Conservation (phyloP, 108 stramenopile genomes). For the Cyclotella cryptica region DNA sequence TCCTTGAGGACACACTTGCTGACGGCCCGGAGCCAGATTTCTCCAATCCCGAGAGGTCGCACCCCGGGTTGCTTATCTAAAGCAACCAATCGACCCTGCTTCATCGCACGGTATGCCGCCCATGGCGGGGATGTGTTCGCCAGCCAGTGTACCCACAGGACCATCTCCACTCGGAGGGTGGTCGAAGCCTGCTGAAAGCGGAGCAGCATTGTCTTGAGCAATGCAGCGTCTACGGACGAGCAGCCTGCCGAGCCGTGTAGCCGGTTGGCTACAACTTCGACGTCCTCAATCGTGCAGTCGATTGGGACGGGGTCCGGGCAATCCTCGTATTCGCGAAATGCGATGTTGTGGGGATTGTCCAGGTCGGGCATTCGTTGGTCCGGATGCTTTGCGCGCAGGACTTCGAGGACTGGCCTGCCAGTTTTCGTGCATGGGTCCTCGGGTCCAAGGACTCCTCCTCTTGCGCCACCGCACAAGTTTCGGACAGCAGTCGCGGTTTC, state of each 20-base stretch:
- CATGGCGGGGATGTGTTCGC: slow-evolving; percentile 19
- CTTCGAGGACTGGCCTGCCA: slow-evolving; percentile 27
- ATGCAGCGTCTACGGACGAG: not conserved
- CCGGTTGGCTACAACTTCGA: not conserved
- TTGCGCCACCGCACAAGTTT: slow-evolving; percentile 14
- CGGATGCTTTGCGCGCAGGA: no score
- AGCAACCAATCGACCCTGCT: no score
- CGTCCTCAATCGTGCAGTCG: no score
- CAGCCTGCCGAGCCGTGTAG: not conserved
- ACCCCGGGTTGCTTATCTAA: no score
- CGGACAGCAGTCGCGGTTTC: slow-evolving; percentile 18
- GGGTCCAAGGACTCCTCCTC: no score
- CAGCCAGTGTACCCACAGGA: slow-evolving; percentile 14
- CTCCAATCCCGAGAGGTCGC: no score
- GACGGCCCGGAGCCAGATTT: no score
- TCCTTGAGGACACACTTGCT: no score
- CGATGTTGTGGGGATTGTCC: not conserved
- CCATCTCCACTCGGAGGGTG: not conserved
- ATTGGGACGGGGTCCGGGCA: not conserved
- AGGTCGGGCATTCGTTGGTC: slow-evolving; percentile 26
- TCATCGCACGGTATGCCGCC: slow-evolving; percentile 15
- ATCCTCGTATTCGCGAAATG: not conserved
- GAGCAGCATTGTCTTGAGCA: not conserved
- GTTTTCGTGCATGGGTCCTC: slow-evolving; percentile 43
- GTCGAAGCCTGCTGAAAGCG: slow-evolving; percentile 1